These are phyloP conservation scores for Talaromyces islandicus DNA, from an alignment of 2,329 filamentous ascomycete species.

Conservation along the genomic window DNA sequence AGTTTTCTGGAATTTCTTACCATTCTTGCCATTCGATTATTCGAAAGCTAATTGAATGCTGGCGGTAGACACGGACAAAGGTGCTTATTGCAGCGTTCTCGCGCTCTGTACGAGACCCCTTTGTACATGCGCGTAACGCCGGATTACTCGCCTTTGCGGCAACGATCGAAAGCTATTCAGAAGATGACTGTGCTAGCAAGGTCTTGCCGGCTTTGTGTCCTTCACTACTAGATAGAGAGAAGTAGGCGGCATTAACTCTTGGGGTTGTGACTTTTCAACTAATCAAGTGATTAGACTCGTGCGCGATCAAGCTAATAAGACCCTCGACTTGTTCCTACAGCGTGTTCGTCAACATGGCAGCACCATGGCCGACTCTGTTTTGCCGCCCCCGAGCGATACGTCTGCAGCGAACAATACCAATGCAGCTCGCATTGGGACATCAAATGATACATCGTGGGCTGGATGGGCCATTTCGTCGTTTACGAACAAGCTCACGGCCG, in stretches of 20 bases:
- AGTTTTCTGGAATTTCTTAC: constrained; percentile 9
- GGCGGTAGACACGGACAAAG: constrained; percentile 65
- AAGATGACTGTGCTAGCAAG: constrained; percentile 81
- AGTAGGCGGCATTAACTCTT: constrained; percentile 37
- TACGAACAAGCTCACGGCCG: constrained; percentile 83
- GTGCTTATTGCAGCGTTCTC: constrained; percentile 90
- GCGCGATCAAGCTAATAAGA: constrained; percentile 85
- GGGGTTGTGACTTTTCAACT: background rate
- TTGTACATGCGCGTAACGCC: constrained; percentile 88
- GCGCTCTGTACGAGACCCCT: constrained; percentile 83
- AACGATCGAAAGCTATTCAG: constrained; percentile 77
- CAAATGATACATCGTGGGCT: constrained; percentile 70
- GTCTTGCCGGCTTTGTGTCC: constrained; percentile 81
- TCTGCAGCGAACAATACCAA: constrained; percentile 27
- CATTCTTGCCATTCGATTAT: background rate
- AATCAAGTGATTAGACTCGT: constrained; percentile 49
- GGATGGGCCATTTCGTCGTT: constrained; percentile 99
- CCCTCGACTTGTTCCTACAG: constrained; percentile 77
- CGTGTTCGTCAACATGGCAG: constrained; percentile 73
- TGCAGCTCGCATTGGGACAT: constrained; percentile 72
- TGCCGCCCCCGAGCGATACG: constrained; percentile 57
- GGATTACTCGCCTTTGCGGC: constrained; percentile 78
- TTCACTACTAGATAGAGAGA: constrained; percentile 87
- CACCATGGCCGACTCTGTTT: constrained; percentile 70
- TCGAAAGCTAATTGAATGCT: constrained; percentile 18